Base-by-base conservation (phyloP, 1,284 basidiomycete species). In the Ceratobasidium sp. region DNA sequence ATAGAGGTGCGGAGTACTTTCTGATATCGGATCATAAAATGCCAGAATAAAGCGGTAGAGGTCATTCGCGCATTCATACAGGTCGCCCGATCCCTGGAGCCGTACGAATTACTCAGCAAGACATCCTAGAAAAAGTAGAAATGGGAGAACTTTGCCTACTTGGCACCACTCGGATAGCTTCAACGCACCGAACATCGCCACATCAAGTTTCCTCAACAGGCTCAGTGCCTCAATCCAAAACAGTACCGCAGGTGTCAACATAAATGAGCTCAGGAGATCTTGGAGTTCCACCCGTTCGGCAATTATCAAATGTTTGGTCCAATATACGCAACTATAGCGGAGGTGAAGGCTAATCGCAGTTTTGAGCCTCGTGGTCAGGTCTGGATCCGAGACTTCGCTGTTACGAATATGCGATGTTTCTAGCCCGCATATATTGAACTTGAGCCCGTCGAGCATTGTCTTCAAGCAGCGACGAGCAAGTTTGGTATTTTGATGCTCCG, bases 141-240 rank as follows among this genome's bases (percentile, higher is more conserved):
- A 22, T 31, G 29, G 50, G 6, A 54, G 53, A 24, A 14, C 44
- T 48, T 41, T 4, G 11, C 36, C 11, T 51, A 76, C 75, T 53
- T 51, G 22, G n/a, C 29, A 65, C 36, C 29, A 59, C 1, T 27
- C 9, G 27, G n/a, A 19, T 27, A 73, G 19, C 1, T 53, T 22
- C 29, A 5, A 9, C 9, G 65, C 36, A 8, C 63, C 41, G 11
- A 44, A 15, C 36, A 60, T 29, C 8, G 41, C 71, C 9, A 19
- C 45, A 44, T 76, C 24, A 1, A 73, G 22, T 15, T 54, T 44
- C 14, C 48, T 48, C n/a, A 67, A 6, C 15, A 76, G 33, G 45
- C 75, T 76, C 22, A 76, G 51, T 7, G 45, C 54, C 44, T 74
- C 71, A 27, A 76, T 51, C 75, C 71, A 76, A 24, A 31, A 63